phyloP scores from a whole-genome alignment of 148 eudicot genomes.

The Cornus kousa region DNA sequence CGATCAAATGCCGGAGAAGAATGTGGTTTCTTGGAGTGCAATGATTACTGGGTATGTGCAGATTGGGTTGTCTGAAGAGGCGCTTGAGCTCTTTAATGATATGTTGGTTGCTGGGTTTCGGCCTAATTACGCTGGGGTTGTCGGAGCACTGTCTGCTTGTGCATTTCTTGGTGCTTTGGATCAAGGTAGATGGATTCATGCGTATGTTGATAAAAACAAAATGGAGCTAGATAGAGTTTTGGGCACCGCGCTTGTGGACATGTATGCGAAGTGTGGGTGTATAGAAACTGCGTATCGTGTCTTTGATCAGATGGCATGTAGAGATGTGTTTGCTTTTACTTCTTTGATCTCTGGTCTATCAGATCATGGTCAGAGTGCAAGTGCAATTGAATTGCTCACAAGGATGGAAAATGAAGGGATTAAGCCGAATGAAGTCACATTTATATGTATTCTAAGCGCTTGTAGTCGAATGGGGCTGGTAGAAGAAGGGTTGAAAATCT shows the following conservation, averaged over 20 bases:
- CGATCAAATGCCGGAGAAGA: slow-evolving; percentile 70
- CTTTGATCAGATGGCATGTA: slow-evolving; percentile 48
- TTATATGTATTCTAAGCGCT: slow-evolving; percentile 49
- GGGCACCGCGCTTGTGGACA: slow-evolving; percentile 71
- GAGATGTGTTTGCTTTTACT: slow-evolving; percentile 56
- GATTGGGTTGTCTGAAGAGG: slow-evolving; percentile 52
- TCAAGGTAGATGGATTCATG: slow-evolving; percentile 78
- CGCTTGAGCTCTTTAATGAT: slow-evolving; percentile 48
- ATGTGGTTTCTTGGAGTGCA: slow-evolving; percentile 66
- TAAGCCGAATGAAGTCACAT: slow-evolving; percentile 57
- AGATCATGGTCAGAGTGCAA: slow-evolving; percentile 50
- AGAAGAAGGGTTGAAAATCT: slow-evolving; percentile 57
- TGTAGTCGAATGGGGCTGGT: slow-evolving; percentile 58
- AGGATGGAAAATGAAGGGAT: slow-evolving; percentile 53
- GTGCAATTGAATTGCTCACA: slow-evolving; percentile 43
- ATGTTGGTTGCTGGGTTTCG: slow-evolving; percentile 50
- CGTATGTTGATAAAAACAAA: slow-evolving; percentile 34
- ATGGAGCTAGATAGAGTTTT: slow-evolving; percentile 47
- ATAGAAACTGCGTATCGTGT: slow-evolving; percentile 48
- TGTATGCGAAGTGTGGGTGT: slow-evolving; percentile 75
- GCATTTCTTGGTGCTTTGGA: slow-evolving; percentile 61
- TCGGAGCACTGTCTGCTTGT: slow-evolving; percentile 68
- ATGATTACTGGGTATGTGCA: slow-evolving; percentile 66
- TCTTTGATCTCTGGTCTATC: slow-evolving; percentile 70
- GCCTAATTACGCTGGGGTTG: slow-evolving; percentile 54